Evolutionary conservation across 768 basidiomycete species (phyloP), one percentile per base, ranked within the genome.

Genomic region (Podaxis sp.): DNA sequence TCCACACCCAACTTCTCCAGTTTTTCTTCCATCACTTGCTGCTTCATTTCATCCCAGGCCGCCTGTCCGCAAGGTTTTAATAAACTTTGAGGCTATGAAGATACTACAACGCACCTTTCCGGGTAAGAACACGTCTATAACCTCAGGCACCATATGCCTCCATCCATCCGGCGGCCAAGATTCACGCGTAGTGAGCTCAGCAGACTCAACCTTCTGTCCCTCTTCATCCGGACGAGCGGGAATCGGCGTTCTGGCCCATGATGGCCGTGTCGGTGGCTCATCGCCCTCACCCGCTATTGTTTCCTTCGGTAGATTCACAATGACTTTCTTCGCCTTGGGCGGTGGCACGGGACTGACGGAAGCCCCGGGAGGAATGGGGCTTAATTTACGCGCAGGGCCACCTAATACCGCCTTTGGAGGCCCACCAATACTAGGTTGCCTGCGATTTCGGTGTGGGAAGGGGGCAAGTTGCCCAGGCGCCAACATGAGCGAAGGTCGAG

Each of bases 351-450:
- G 64, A 25, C 67, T 66, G 36, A 68, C 63, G 37, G 71, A 70
- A 13, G 70, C 68, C n/a, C 73, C 72, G 14, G 67, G 65, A 4
- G 87, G 85, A 61, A 89, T 73, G 10, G 90, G 90, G 70, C 86
- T 89, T 54, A 86, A 79, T 73, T 90, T 93, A 48, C 89, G 82
- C 48, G 85, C 82, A 11, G 89, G 91, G 0, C 92, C 92, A 16
- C 92, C 92, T 2, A 94, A 74, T 0, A 85, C 81, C 0, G 92
- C 92, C 71, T 93, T 94, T 7, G 92, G 92, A n/a, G 92, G 92
- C 5, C 92, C 92, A 11, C 92, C 92, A 44, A 89, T 83, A 69
- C 87, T 90, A 47, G 88, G 81, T 59, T 89, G 83, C 18, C 65
- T 58, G 42, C 61, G 65, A 55, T 51, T 88, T 58, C 88, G 76